phyloP scores from a whole-genome alignment of 2,329 filamentous ascomycete species.

The Akanthomyces muscarius region DNA sequence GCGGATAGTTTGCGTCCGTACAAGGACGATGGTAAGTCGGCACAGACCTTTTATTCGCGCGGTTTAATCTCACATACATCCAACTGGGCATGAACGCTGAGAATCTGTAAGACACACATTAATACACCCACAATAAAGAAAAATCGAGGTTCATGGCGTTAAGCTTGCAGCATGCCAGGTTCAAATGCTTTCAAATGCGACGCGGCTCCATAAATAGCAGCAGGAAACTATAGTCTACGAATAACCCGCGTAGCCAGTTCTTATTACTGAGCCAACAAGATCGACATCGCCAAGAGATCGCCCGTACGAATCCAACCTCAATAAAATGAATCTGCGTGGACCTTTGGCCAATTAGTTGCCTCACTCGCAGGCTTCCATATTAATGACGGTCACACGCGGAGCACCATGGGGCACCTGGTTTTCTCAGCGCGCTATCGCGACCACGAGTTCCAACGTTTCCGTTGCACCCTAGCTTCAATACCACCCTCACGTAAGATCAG shows the following conservation, averaged over 20 bases:
- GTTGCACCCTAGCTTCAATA: background rate
- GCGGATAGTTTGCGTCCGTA: background rate
- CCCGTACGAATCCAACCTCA: background rate
- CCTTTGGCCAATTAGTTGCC: background rate
- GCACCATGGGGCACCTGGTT: background rate
- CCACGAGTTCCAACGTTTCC: background rate
- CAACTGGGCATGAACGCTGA: too few species aligned
- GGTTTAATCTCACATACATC: too few species aligned
- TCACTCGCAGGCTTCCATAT: background rate
- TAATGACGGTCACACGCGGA: background rate
- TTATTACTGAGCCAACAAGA: too few species aligned
- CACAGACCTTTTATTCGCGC: background rate
- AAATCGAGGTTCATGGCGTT: too few species aligned
- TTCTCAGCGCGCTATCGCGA: background rate
- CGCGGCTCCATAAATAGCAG: too few species aligned
- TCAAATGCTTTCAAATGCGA: too few species aligned
- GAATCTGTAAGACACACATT: too few species aligned
- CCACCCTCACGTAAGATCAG: constrained; percentile 11
- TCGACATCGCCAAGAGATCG: background rate
- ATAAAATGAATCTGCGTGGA: background rate
- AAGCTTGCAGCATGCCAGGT: too few species aligned
- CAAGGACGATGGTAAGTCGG: background rate
- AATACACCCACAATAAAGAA: too few species aligned
- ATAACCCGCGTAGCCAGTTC: too few species aligned
- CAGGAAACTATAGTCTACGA: too few species aligned